These are phyloP conservation scores for Chlamydomonas asymmetrica DNA, from an alignment of 139 green algal genomes.

Conservation along the genomic window DNA sequence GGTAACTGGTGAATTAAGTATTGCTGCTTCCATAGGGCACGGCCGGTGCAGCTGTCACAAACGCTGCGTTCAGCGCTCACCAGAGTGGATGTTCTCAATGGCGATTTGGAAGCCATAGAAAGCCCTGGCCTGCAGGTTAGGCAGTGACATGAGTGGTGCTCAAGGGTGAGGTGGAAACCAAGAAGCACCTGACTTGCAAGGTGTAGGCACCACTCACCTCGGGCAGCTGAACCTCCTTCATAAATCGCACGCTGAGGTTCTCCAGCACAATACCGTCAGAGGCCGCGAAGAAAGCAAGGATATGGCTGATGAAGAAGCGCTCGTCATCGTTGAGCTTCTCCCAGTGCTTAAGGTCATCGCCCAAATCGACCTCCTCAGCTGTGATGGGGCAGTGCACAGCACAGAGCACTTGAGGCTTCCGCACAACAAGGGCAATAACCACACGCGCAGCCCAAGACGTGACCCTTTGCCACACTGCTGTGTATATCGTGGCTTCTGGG, in stretches of 20 bases:
- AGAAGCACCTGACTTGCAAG: background rate
- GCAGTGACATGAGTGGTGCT: background rate
- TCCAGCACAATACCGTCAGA: constrained; percentile 98
- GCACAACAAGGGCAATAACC: no score
- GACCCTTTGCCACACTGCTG: no score
- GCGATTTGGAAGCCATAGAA: constrained; percentile 89
- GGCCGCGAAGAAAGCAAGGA: constrained; percentile 97
- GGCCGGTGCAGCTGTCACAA: background rate
- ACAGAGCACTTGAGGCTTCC: no score
- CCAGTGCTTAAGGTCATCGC: constrained; percentile 90
- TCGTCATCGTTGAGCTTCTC: constrained; percentile 86
- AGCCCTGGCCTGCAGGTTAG: constrained; percentile 14
- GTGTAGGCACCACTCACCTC: constrained; percentile 75
- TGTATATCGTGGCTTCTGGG: no score
- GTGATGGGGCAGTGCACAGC: no score
- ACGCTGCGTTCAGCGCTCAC: background rate
- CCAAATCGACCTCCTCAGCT: constrained; percentile 85
- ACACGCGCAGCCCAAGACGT: no score
- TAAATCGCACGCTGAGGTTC: constrained; percentile 93
- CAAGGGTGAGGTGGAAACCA: background rate
- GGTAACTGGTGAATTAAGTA: no score
- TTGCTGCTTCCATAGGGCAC: no score
- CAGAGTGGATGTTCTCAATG: constrained; percentile 98
- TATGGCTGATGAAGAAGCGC: constrained; percentile 92
- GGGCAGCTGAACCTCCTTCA: constrained; percentile 76